Base-by-base conservation (phyloP, 352 stramenopile genomes). In the Globisporangium cystogenes region DNA sequence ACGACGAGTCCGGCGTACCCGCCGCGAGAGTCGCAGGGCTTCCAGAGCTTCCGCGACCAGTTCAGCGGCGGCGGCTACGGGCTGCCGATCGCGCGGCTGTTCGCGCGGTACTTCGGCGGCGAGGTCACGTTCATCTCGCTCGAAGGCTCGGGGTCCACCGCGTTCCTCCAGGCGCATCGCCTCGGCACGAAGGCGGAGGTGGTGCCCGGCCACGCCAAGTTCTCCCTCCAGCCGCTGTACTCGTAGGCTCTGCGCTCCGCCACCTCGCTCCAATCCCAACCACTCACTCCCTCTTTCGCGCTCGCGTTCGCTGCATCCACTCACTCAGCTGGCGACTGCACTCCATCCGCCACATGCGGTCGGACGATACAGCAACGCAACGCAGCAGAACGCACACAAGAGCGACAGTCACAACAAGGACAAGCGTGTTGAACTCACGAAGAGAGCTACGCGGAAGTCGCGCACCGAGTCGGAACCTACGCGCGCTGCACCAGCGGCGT, bases 91-190 rank as follows among this genome's bases (percentile, higher is more conserved):
- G 72, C 79, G 23, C 70, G 82, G 29, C 82, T 96, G 51, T 99
- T 99, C 67, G 95, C 96, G 35, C 82, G 96, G 40, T 99, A 99
- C 69, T 99, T 99, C 72, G 97, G 96, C 33, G 97, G 97, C 26
- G 97, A 99, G 67, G 72, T 99, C 26, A 96, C 87, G 48, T 98
- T 99, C 70, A 98, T 97, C 58, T 99, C 93, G 27, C 98, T 99
- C 68, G 96, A 99, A 69, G 97, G 97, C 23, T 98, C 95, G 42
- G 97, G 97, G 14, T 99, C 96, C 26, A 97, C 98, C 58, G 79
- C 69, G n/a, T 93, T 90, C 51, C 84, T 93, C 48, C 82, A 93
- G 60, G 79, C 76, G 33, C 82, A 89, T 45, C 76, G 82, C 11
- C 68, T 93, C 37, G 82, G 82, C 42, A 86, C 72, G 21, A 86